Evolutionary conservation across 202 grass and related monocot species (phyloP), one percentile per base, ranked within the genome.

Genomic region (Carex sylvatica): DNA sequence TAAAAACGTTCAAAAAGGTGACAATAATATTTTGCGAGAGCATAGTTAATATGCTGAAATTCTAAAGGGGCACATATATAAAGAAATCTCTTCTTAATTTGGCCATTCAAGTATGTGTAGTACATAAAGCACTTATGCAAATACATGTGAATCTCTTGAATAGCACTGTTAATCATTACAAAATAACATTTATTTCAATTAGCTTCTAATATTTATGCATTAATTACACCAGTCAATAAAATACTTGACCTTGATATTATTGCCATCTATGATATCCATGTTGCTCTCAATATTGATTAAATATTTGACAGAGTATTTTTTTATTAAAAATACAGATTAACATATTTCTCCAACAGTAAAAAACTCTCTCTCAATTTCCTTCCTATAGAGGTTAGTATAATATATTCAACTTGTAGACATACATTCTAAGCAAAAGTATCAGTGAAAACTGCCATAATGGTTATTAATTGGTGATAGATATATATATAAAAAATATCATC

Each of bases 371-470:
- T 66, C 30, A 16, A 31, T 36, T 66, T 66, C 13, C 64, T 36
- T 66, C 35, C 14, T 23, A 71, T 71, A 46, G 40, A 71, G 1
- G 46, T 54, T 54, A 74, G 46, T 52, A 54, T 15, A 13, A 31
- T 18, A 54, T 74, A 74, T 52, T 74, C 69, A 26, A 74, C 20
- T 8, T 74, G 46, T 74, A 74, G 53, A 74, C 71, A 74, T 54
- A 74, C 47, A 74, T 74, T 51, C 20, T 54, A 54, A 30, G 47
- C 49, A 54, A 54, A 54, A 74, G 71, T 31, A 74, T 31, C 44
- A 74, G 23, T 54, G 71, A 53, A 28, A 74, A 13, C 46, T 6
- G 2, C 10, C 42, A 74, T 16, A 30, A 74, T 14, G 13, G 71
- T 52, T 53, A 53, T 30, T 54, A 54, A 23, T 53, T 15, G 71